Conservation (phyloP, 2,329 filamentous ascomycete genomes). For the Diplocarpon mali region DNA sequence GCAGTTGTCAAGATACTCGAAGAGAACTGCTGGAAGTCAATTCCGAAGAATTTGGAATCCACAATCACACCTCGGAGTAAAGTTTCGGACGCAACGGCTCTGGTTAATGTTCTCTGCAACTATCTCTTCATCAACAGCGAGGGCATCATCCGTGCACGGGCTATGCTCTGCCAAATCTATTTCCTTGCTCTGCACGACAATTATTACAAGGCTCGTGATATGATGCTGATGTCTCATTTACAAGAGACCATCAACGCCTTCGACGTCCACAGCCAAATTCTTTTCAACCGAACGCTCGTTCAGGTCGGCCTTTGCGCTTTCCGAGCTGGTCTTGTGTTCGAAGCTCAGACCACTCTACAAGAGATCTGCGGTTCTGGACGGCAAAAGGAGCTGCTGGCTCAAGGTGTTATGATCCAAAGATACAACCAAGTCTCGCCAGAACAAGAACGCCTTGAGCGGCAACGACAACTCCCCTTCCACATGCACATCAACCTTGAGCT, state of each 20-base stretch:
- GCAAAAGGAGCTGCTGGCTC: conserved; percentile 94
- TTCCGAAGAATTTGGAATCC: conserved; percentile 62
- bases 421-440: conserved; percentile 94
- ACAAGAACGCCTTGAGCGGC: conserved; percentile 93
- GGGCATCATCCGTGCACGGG: conserved; percentile 88
- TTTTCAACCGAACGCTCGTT: conserved; percentile 96
- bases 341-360: conserved; percentile 93
- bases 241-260: conserved; percentile 96
- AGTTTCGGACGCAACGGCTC: conserved; percentile 55
- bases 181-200: conserved; percentile 95
- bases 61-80: conserved; percentile 64
- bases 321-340: conserved; percentile 91
- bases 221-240: conserved; percentile 99
- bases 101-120: conserved; percentile 82
- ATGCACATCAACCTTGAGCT: conserved; percentile 99
- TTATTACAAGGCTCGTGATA: conserved; percentile 95
- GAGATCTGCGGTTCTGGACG: conserved; percentile 96
- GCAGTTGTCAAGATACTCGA: conserved; percentile 90
- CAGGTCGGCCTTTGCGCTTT: conserved; percentile 98
- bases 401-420: conserved; percentile 96
- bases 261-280: conserved; percentile 92
- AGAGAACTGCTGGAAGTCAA: conserved; percentile 82
- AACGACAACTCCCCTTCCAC: conserved; percentile 97
- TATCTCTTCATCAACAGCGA: conserved; percentile 93
- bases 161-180: conserved; percentile 98